Evolutionary conservation across 257 asterid genomes (phyloP).

Genomic region (Schizonepeta tenuifolia): DNA sequence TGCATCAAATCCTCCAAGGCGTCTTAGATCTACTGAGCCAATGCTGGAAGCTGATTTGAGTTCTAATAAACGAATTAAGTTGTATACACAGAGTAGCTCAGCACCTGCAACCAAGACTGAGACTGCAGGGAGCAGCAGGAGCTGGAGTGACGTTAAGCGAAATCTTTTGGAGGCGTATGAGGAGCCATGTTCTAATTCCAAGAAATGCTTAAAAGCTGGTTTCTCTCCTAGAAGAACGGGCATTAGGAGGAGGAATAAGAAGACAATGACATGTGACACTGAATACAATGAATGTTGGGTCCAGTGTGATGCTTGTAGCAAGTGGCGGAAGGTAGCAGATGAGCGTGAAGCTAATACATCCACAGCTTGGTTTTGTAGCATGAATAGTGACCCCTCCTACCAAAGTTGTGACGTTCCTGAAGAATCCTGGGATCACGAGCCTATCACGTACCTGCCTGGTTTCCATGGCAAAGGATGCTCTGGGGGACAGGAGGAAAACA

Average conservation of each 20-base stretch:
- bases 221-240: too few species aligned
- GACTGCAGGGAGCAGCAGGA: slow-evolving; percentile 40
- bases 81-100: slow-evolving; percentile 41
- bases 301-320: slow-evolving; percentile 96
- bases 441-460: slow-evolving; percentile 77
- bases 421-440: slow-evolving; percentile 75
- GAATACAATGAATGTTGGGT: slow-evolving; percentile 79
- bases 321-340: slow-evolving; percentile 87
- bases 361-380: slow-evolving; percentile 92
- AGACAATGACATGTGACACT: slow-evolving; percentile 35
- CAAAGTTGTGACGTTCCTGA: slow-evolving; percentile 81
- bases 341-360: slow-evolving; percentile 48
- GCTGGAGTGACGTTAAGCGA: slow-evolving; percentile 51
- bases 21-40: slow-evolving; percentile 40
- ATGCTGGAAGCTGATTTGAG: slow-evolving; percentile 38
- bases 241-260: slow-evolving; percentile 46
- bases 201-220: slow-evolving; percentile 42
- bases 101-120: slow-evolving; percentile 36
- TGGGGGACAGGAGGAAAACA: slow-evolving; percentile 74
- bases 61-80: slow-evolving; percentile 43
- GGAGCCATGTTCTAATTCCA: slow-evolving; percentile 41
- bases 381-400: slow-evolving; percentile 74
- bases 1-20: slow-evolving; percentile 38
- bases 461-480: slow-evolving; percentile 70
- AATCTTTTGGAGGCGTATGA: slow-evolving; percentile 66